Evolutionary conservation across 805 yeast genomes (phyloP).

Genomic region (Aciculoconidium aculeatum): DNA sequence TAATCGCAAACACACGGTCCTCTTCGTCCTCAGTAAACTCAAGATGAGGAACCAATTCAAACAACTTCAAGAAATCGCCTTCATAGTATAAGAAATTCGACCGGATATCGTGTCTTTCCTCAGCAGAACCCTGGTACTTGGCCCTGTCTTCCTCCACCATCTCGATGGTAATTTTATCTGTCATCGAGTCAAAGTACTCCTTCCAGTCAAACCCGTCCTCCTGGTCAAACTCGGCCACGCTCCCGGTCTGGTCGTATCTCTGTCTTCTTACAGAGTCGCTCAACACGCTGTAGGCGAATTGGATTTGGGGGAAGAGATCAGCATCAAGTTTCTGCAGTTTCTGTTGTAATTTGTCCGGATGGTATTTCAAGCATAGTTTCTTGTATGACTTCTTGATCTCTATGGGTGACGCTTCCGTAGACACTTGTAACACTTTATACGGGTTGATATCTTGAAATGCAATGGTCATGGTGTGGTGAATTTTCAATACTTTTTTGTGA

Average conservation of each 20-base stretch:
- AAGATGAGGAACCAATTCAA: slow-evolving; percentile 75
- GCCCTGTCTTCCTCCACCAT: slow-evolving; percentile 63
- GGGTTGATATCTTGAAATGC: slow-evolving; percentile 54
- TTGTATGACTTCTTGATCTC: slow-evolving; percentile 53
- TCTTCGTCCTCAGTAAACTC: slow-evolving; percentile 59
- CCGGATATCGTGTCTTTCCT: slow-evolving; percentile 58
- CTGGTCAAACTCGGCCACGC: slow-evolving; percentile 32
- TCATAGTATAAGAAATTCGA: slow-evolving; percentile 49
- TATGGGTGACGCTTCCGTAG: slow-evolving; percentile 35
- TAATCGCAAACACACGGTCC: slow-evolving; percentile 48
- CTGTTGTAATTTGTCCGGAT: slow-evolving; percentile 26
- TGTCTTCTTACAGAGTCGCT: slow-evolving; percentile 51
- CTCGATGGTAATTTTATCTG: slow-evolving; percentile 52
- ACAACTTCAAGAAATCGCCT: slow-evolving; percentile 66
- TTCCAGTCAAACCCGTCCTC: slow-evolving; percentile 50
- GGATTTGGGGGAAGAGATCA: slow-evolving; percentile 56
- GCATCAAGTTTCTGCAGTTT: slow-evolving; percentile 11
- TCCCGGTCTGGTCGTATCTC: slow-evolving; percentile 68
- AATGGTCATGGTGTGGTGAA: slow-evolving; percentile 3
- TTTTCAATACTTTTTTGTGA: slow-evolving; percentile 1
- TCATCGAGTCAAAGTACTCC: slow-evolving; percentile 45
- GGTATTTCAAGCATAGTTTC: slow-evolving; percentile 18
- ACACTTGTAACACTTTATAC: slow-evolving; percentile 47
- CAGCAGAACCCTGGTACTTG: slow-evolving; percentile 56
- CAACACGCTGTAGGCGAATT: slow-evolving; percentile 67